Conservation (phyloP, 768 basidiomycete genomes). For the Boletus rufocinnamomeus region DNA sequence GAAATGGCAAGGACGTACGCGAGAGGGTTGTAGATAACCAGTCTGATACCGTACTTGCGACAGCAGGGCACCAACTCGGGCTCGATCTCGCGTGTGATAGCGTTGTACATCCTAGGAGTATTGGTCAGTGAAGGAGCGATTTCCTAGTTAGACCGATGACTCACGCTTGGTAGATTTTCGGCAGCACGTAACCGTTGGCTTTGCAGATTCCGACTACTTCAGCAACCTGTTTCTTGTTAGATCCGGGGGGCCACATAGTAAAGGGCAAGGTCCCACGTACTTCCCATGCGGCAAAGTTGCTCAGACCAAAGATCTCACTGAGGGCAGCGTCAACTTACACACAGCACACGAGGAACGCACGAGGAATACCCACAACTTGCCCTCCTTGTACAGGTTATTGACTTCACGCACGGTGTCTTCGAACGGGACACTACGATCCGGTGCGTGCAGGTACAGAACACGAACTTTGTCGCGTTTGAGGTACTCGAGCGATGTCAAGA, state of each 20-base stretch:
- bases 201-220: conserved; percentile 61
- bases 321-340: not conserved
- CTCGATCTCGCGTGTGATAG: conserved; percentile 50
- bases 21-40: conserved; percentile 60
- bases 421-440: conserved; percentile 58
- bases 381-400: conserved; percentile 56
- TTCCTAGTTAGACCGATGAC: conserved; percentile 12
- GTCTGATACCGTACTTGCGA: conserved; percentile 56
- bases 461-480: conserved; percentile 49
- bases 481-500: conserved; percentile 46
- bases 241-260: not conserved
- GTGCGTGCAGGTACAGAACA: conserved; percentile 60
- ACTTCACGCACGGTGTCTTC: conserved; percentile 56
- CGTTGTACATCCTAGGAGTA: conserved; percentile 44
- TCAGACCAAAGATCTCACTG: conserved; percentile 62
- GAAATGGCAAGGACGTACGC: conserved; percentile 34
- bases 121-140: not conserved
- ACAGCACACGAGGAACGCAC: not conserved
- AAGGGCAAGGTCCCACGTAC: conserved; percentile 22
- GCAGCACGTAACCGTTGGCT: conserved; percentile 53
- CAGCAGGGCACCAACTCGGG: conserved; percentile 56
- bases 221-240: conserved; percentile 43
- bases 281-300: conserved; percentile 62
- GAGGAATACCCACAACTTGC: conserved; percentile 47
- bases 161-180: conserved; percentile 58